Evolutionary conservation across 495 filamentous ascomycete genomes (phyloP).

Genomic region (Tuber borchii): DNA sequence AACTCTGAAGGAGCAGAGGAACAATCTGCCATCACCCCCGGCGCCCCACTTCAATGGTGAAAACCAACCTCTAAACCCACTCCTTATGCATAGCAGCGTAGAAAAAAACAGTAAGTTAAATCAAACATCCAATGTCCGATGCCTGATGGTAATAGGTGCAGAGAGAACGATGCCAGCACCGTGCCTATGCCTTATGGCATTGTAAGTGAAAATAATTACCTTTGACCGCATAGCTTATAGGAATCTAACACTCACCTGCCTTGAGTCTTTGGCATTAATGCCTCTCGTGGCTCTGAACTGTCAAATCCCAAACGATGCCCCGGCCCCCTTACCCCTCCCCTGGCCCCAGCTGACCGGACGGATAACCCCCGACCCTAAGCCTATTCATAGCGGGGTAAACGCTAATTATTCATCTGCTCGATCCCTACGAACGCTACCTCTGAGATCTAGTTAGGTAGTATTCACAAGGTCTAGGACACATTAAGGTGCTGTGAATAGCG

Average conservation of each 20-base stretch:
- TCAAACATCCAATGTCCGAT: no score
- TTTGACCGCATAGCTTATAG: neutral
- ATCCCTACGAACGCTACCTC: no score
- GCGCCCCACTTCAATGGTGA: neutral
- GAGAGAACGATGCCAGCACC: no score
- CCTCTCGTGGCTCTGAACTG: neutral
- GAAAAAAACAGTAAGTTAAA: neutral
- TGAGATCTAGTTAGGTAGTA: no score
- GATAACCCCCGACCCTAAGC: neutral
- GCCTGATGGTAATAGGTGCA: neutral
- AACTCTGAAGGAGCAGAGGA: neutral
- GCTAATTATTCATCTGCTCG: no score
- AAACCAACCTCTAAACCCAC: neutral
- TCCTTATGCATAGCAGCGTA: neutral
- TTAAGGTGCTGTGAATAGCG: no score
- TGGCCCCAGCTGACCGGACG: neutral
- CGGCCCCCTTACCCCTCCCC: neutral
- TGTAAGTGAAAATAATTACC: neutral
- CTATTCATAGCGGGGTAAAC: no score
- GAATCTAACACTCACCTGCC: neutral
- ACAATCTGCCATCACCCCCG: neutral
- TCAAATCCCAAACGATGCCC: neutral
- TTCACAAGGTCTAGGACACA: no score
- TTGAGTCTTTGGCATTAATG: neutral
- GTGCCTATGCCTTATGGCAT: neutral